A percentile compares a stretch with the other conserved stretches of the same genome.
Conservation (phyloP, 2,329 filamentous ascomycete species). For the Colletotrichum orbiculare region DNA sequence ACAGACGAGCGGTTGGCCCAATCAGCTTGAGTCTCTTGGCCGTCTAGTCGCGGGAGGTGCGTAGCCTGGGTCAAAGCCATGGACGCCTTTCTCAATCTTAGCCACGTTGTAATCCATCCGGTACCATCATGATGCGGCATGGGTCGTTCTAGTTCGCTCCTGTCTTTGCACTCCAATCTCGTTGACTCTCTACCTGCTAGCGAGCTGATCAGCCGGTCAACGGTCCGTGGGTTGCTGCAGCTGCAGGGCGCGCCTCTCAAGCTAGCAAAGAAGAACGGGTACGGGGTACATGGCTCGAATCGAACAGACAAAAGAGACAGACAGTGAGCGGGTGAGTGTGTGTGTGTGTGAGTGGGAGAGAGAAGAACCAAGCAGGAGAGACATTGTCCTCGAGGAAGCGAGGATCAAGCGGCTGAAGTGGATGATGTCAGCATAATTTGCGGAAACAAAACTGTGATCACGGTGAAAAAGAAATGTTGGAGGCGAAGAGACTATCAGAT, state of each 20-base stretch:
- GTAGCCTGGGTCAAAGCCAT: conserved; percentile 35
- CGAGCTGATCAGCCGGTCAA: conserved; percentile 19
- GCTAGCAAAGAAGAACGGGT: background rate
- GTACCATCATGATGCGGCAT: conserved; percentile 27
- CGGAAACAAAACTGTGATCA: conserved; percentile 23
- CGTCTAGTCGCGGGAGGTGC: conserved; percentile 25
- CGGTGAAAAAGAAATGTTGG: conserved; percentile 11
- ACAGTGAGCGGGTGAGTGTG: conserved; percentile 1
- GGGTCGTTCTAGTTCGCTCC: conserved; percentile 27
- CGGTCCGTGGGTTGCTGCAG: conserved; percentile 23
- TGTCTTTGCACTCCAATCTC: conserved; percentile 34
- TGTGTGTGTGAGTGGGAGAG: background rate
- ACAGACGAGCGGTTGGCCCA: conserved; percentile 29
- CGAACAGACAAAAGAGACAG: no score
- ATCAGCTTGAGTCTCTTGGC: conserved; percentile 24
- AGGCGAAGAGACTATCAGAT: conserved; percentile 31
- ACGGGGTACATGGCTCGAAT: no score
- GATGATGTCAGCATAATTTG: conserved; percentile 34
- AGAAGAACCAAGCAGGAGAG: background rate
- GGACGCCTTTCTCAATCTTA: conserved; percentile 21
- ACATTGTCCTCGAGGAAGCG: conserved; percentile 1
- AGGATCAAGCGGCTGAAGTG: conserved; percentile 27
- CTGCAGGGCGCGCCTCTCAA: conserved; percentile 9
- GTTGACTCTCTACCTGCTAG: conserved; percentile 13
- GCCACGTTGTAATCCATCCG: conserved; percentile 34